A percentile compares a stretch with the other conserved stretches of the same genome.
These are phyloP conservation scores for Cryptomeria japonica DNA, from an alignment of 75 land plant genomes.

Conservation along the genomic window DNA sequence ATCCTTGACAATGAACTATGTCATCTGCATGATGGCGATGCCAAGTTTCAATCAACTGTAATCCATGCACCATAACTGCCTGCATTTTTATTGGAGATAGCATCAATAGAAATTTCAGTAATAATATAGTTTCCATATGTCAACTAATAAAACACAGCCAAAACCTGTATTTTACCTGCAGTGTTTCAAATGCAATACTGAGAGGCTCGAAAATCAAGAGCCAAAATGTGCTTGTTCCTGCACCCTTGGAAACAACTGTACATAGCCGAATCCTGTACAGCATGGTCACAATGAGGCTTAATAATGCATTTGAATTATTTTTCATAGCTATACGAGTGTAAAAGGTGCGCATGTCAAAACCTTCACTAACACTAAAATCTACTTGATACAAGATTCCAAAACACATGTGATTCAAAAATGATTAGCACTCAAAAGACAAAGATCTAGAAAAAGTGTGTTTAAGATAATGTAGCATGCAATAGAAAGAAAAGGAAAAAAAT, in stretches of 20 bases:
- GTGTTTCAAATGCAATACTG: conserved; percentile 92
- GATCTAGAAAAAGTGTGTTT: background rate
- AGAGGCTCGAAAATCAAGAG: conserved; percentile 90
- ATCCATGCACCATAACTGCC: conserved; percentile 91
- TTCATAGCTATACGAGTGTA: background rate
- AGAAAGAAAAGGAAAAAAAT: background rate
- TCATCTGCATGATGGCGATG: conserved; percentile 49
- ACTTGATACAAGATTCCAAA: background rate
- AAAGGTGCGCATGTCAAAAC: background rate
- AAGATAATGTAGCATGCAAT: background rate
- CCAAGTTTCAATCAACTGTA: conserved; percentile 90
- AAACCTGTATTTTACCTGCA: conserved; percentile 55
- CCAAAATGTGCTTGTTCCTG: conserved; percentile 54
- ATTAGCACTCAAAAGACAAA: background rate
- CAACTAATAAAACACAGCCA: background rate
- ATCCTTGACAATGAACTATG: conserved; percentile 26
- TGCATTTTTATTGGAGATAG: conserved; percentile 21
- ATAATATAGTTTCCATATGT: background rate
- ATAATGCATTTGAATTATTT: background rate
- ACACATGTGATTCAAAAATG: background rate
- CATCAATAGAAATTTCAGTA: background rate
- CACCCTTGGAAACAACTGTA: conserved; percentile 40
- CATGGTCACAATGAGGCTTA: background rate
- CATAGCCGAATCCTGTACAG: conserved; percentile 83
- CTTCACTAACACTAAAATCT: background rate